phyloP scores from a whole-genome alignment of 768 basidiomycete species.

The Chiua virens region DNA sequence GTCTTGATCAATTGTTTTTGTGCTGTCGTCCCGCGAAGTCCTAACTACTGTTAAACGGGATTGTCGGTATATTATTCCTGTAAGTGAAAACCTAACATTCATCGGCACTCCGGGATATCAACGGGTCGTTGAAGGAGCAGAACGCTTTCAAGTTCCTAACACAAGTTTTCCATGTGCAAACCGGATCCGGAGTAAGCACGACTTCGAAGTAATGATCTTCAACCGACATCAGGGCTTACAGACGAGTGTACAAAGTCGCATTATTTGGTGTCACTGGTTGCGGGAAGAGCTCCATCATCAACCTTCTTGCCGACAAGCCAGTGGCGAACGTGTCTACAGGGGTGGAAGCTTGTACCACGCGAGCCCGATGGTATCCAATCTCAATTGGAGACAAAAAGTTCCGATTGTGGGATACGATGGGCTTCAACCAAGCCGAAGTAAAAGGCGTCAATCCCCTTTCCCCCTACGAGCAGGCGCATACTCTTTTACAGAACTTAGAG shows the following conservation, averaged over 20 bases:
- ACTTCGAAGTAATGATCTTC: neutral
- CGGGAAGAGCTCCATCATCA: constrained; percentile 33
- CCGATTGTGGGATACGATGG: constrained; percentile 35
- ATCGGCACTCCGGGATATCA: neutral
- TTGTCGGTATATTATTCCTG: neutral
- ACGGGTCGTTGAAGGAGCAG: neutral
- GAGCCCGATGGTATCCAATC: constrained; percentile 22
- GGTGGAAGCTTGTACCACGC: constrained; percentile 35
- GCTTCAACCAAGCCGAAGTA: constrained; percentile 28
- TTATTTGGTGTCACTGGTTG: constrained; percentile 30
- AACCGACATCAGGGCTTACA: constrained; percentile 7
- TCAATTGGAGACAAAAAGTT: constrained; percentile 20
- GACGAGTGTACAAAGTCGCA: constrained; percentile 24
- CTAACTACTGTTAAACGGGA: neutral
- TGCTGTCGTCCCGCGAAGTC: neutral
- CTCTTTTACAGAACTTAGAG: constrained; percentile 34
- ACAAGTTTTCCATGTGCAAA: constrained; percentile 3
- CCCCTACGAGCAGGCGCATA: constrained; percentile 31
- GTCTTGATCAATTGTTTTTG: neutral
- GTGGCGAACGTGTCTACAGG: constrained; percentile 30
- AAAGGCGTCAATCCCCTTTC: constrained; percentile 13
- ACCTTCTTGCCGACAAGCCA: constrained; percentile 25
- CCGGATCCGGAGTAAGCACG: constrained; percentile 15
- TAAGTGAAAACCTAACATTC: neutral
- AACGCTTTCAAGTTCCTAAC: neutral